Percentiles rank a stretch among this genome's conserved stretches.
These are phyloP conservation scores for Calcarisporium arbuscula DNA, from an alignment of 2,329 filamentous ascomycete genomes.

Conservation along the genomic window DNA sequence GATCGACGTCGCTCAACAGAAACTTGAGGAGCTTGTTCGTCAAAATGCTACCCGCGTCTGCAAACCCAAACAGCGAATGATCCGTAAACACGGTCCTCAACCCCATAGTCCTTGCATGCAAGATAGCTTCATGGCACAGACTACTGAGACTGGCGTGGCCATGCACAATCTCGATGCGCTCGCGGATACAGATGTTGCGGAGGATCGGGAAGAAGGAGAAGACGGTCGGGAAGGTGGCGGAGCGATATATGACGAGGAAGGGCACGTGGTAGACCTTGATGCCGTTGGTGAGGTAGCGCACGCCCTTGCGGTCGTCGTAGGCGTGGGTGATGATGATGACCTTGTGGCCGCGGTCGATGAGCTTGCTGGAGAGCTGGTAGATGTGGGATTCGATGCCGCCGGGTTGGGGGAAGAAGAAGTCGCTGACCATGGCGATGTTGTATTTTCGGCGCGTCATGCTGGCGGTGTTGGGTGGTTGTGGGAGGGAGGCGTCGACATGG, in stretches of 20 bases:
- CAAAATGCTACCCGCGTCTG: conserved; percentile 89
- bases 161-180: conserved; percentile 94
- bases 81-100: conserved; percentile 94
- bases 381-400: conserved; percentile 97
- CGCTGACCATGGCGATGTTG: conserved; percentile 87
- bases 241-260: conserved; percentile 91
- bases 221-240: conserved; percentile 89
- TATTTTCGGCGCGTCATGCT: conserved; percentile 51
- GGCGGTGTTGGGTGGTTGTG: conserved; percentile 15
- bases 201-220: conserved; percentile 99
- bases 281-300: conserved; percentile 94
- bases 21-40: conserved; percentile 98
- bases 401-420: conserved; percentile 98
- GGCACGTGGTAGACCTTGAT: conserved; percentile 98
- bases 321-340: conserved; percentile 97
- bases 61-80: conserved; percentile 95
- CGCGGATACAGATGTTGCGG: conserved; percentile 88
- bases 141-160: conserved; percentile 93
- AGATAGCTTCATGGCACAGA: conserved; percentile 87
- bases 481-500: too few species aligned
- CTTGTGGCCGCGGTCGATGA: conserved; percentile 96
- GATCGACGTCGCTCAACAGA: conserved; percentile 90
- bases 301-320: conserved; percentile 82
- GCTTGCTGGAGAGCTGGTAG: conserved; percentile 92
- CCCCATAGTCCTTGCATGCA: conserved; percentile 95